These are phyloP conservation scores for Neospermospora avenae DNA, from an alignment of 2,329 filamentous ascomycete species.

Conservation along the genomic window DNA sequence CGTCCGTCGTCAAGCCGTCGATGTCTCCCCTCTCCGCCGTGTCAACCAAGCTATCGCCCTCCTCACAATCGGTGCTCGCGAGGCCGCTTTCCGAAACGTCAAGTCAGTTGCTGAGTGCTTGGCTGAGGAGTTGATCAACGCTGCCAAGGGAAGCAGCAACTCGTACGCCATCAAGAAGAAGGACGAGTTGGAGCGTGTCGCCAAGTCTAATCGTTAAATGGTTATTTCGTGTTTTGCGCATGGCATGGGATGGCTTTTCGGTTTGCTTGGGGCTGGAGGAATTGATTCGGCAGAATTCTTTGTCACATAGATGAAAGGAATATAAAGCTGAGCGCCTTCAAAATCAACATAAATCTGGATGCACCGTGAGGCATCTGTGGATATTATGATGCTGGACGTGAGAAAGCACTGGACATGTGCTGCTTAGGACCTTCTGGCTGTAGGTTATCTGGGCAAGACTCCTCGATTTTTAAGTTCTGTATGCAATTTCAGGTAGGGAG, in stretches of 20 bases:
- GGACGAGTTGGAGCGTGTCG: slow-evolving; percentile 99
- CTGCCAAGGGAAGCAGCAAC: slow-evolving; percentile 99
- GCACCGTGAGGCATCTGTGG: neutral
- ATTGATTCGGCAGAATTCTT: slow-evolving; percentile 32
- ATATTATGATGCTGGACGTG: neutral
- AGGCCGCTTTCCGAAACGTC: slow-evolving; percentile 99
- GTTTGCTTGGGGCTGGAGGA: slow-evolving; percentile 32
- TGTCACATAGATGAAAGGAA: slow-evolving; percentile 34
- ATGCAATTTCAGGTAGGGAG: too few relatives aligned
- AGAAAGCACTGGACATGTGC: neutral
- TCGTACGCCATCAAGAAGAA: slow-evolving; percentile 99
- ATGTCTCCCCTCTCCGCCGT: slow-evolving; percentile 98
- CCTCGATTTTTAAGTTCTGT: too few relatives aligned
- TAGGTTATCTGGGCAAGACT: neutral
- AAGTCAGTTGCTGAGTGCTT: slow-evolving; percentile 99
- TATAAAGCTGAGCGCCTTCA: slow-evolving; percentile 25
- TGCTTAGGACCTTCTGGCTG: neutral
- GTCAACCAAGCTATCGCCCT: slow-evolving; percentile 99
- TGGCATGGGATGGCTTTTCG: slow-evolving; percentile 35
- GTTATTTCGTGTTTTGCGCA: slow-evolving; percentile 28
- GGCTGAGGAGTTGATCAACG: slow-evolving; percentile 99
- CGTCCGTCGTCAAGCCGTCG: slow-evolving; percentile 99
- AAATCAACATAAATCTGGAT: slow-evolving; percentile 9
- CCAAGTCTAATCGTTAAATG: slow-evolving; percentile 99
- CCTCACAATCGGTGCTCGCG: slow-evolving; percentile 97